A percentile compares a stretch with the other conserved stretches of the same genome.
These are phyloP conservation scores for Leishmania gerbilli DNA, from an alignment of 208 protist species.

Conservation along the genomic window DNA sequence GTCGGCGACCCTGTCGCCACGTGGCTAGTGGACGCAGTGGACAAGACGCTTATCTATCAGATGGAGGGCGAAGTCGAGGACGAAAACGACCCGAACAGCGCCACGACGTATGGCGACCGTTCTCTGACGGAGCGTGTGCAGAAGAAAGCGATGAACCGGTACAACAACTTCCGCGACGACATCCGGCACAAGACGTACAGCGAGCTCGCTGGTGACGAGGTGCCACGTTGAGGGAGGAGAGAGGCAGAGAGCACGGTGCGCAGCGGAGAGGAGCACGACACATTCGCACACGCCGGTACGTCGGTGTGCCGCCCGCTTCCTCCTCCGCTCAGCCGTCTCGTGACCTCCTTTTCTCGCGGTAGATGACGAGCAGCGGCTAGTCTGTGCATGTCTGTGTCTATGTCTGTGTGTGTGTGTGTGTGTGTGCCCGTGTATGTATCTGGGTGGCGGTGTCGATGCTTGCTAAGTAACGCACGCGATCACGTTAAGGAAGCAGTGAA, in stretches of 20 bases:
- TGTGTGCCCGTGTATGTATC: neutral
- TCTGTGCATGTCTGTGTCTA: neutral
- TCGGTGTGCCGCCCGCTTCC: neutral
- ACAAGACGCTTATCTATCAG: slow-evolving; percentile 76
- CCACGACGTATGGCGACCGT: slow-evolving; percentile 83
- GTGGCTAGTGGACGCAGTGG: slow-evolving; percentile 75
- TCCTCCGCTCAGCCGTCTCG: neutral
- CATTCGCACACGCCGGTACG: neutral
- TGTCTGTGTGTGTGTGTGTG: no score
- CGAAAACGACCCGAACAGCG: slow-evolving; percentile 89
- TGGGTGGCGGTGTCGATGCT: no score
- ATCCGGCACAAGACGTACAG: slow-evolving; percentile 83
- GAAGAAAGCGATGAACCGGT: slow-evolving; percentile 92
- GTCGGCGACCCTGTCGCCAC: slow-evolving; percentile 66
- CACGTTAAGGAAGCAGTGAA: neutral
- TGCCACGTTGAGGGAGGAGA: slow-evolving; percentile 44
- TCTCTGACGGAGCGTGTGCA: slow-evolving; percentile 81
- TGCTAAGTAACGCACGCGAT: neutral
- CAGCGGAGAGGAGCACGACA: neutral
- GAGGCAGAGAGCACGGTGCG: neutral
- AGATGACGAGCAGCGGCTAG: neutral
- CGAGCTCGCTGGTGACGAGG: slow-evolving; percentile 66
- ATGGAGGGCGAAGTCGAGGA: slow-evolving; percentile 91
- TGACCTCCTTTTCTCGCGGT: neutral
- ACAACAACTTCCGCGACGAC: slow-evolving; percentile 84